Percentiles rank a stretch among this genome's conserved stretches.
These are phyloP conservation scores for Aspergillus leporis DNA, from an alignment of 495 filamentous ascomycete species.

Conservation along the genomic window DNA sequence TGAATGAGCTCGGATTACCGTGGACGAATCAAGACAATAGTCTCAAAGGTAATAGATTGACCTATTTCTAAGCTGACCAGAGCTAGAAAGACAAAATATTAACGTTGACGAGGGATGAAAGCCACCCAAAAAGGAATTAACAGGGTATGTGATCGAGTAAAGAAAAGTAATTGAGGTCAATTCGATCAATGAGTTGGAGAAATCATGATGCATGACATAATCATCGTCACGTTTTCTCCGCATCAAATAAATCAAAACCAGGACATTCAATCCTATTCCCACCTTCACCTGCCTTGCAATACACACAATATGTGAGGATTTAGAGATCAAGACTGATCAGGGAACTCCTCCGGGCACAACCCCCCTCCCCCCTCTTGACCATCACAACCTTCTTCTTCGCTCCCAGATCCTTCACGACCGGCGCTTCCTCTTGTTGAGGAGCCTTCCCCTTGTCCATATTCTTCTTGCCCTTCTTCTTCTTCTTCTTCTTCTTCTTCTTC, in stretches of 20 bases:
- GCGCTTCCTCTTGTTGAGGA: neutral
- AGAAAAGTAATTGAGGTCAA: neutral
- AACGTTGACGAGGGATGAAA: too few species aligned
- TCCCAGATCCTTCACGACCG: slow-evolving; percentile 12
- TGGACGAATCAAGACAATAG: neutral
- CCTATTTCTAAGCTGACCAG: neutral
- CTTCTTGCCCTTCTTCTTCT: neutral
- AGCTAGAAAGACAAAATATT: neutral
- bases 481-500: slow-evolving; percentile 1
- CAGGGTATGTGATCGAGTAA: neutral
- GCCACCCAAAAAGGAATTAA: neutral
- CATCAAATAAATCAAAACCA: neutral
- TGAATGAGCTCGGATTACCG: neutral
- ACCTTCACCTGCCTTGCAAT: neutral
- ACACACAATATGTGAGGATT: too few species aligned
- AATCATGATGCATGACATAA: slow-evolving; percentile 9
- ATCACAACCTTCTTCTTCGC: slow-evolving; percentile 14
- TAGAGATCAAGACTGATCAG: too few species aligned
- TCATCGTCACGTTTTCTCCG: slow-evolving; percentile 1
- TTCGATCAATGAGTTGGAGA: neutral
- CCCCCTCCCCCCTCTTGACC: neutral
- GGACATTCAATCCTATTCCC: neutral
- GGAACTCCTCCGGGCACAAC: too few species aligned
- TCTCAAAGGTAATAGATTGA: neutral
- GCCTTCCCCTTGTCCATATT: slow-evolving; percentile 1